phyloP scores from a whole-genome alignment of 805 yeast species.

The Yarrowia sp. region DNA sequence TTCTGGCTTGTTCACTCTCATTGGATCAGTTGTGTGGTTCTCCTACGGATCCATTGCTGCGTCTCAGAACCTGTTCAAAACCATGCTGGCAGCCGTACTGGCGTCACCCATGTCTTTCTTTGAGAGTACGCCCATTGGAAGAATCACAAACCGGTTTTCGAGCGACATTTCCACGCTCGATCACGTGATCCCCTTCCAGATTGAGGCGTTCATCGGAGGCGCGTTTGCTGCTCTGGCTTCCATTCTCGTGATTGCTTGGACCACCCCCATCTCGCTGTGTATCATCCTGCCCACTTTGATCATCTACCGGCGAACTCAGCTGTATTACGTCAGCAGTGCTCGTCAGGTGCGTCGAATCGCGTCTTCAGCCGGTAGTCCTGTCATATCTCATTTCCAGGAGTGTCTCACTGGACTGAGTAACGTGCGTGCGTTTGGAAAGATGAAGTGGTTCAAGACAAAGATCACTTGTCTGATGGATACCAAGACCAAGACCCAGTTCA shows the following conservation, averaged over 20 bases:
- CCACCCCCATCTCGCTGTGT: constrained; percentile 86
- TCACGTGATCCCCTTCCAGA: constrained; percentile 60
- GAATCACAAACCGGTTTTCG: constrained; percentile 88
- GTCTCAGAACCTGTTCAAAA: constrained; percentile 61
- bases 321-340: constrained; percentile 69
- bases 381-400: constrained; percentile 83
- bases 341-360: constrained; percentile 80
- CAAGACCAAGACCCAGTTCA: constrained; percentile 82
- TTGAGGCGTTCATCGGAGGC: constrained; percentile 51
- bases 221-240: constrained; percentile 60
- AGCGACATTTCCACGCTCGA: constrained; percentile 89
- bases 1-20: constrained; percentile 56
- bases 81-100: constrained; percentile 74
- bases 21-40: constrained; percentile 71
- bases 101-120: constrained; percentile 94
- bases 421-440: constrained; percentile 77
- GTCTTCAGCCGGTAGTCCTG: constrained; percentile 74
- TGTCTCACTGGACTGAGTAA: constrained; percentile 79
- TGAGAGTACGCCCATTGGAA: constrained; percentile 93
- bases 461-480: constrained; percentile 61
- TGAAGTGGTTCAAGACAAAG: constrained; percentile 62
- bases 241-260: constrained; percentile 74
- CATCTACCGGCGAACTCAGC: constrained; percentile 73
- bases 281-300: constrained; percentile 70
- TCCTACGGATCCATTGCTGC: constrained; percentile 44